phyloP scores from a whole-genome alignment of 768 basidiomycete genomes.

The Amanita polypyramis region DNA sequence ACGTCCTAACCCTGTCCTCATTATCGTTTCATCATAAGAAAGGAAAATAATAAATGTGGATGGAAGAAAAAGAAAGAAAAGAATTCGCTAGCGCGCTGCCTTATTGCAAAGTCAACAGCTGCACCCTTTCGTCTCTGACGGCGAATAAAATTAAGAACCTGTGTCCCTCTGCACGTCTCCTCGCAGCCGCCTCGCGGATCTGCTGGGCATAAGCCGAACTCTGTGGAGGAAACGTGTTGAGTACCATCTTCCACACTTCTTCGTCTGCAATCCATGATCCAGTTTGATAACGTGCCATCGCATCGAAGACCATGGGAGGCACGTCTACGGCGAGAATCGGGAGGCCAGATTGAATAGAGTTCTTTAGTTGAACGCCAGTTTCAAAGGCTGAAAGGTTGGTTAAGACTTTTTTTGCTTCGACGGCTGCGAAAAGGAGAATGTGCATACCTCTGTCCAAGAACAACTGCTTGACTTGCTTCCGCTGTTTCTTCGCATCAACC shows the following conservation, averaged over 20 bases:
- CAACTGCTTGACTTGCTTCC: slow-evolving; percentile 61
- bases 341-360: slow-evolving; percentile 46
- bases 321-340: slow-evolving; percentile 71
- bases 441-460: slow-evolving; percentile 55
- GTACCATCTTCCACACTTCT: slow-evolving; percentile 58
- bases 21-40: too few species aligned
- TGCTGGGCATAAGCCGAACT: slow-evolving; percentile 55
- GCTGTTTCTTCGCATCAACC: slow-evolving; percentile 61
- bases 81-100: too few species aligned
- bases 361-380: slow-evolving; percentile 44
- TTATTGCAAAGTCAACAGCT: slow-evolving; percentile 36
- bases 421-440: not conserved
- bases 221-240: slow-evolving; percentile 42
- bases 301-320: slow-evolving; percentile 45
- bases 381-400: slow-evolving; percentile 45
- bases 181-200: slow-evolving; percentile 54
- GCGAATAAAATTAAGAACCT: slow-evolving; percentile 53
- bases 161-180: slow-evolving; percentile 54
- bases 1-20: too few species aligned
- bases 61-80: too few species aligned
- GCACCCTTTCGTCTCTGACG: slow-evolving; percentile 59
- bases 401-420: not conserved
- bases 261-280: slow-evolving; percentile 62
- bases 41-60: too few species aligned
- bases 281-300: slow-evolving; percentile 33